phyloP scores from a whole-genome alignment of 257 asterid genomes.

The Fraxinus pennsylvanica region DNA sequence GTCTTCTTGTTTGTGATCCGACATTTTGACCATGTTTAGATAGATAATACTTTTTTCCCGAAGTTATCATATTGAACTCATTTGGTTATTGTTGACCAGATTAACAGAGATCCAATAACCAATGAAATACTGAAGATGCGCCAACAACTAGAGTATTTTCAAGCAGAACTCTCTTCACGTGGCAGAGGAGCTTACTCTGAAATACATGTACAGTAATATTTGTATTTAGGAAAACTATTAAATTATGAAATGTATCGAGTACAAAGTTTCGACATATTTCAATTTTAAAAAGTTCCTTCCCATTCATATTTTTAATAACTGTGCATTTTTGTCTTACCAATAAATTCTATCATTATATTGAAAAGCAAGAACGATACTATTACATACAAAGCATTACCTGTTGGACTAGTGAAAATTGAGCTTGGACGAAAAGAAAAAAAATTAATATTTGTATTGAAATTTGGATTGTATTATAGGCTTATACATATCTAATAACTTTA shows the following conservation, averaged over 20 bases:
- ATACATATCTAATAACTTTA: too few relatives aligned
- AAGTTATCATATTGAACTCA: conserved; percentile 15
- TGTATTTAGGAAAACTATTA: neutral
- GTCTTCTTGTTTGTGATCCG: neutral
- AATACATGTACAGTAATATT: conserved; percentile 57
- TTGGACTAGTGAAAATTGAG: neutral
- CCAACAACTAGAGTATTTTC: conserved; percentile 84
- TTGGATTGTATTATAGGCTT: too few relatives aligned
- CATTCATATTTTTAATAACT: too few relatives aligned
- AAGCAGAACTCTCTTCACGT: conserved; percentile 95
- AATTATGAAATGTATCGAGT: neutral
- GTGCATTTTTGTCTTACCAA: too few relatives aligned
- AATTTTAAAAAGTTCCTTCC: too few relatives aligned
- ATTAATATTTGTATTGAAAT: neutral
- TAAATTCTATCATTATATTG: too few relatives aligned
- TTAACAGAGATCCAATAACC: conserved; percentile 89
- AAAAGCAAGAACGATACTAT: too few relatives aligned
- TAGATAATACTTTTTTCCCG: conserved; percentile 3
- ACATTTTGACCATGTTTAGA: conserved; percentile 2
- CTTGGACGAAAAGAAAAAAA: neutral
- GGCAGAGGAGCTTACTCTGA: conserved; percentile 85
- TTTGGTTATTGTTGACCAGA: conserved; percentile 45
- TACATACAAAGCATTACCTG: too few relatives aligned
- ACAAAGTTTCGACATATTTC: neutral
- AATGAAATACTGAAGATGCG: conserved; percentile 98